Conservation (phyloP, 2,329 filamentous ascomycete species). For the Pseudocercospora macadamiae region DNA sequence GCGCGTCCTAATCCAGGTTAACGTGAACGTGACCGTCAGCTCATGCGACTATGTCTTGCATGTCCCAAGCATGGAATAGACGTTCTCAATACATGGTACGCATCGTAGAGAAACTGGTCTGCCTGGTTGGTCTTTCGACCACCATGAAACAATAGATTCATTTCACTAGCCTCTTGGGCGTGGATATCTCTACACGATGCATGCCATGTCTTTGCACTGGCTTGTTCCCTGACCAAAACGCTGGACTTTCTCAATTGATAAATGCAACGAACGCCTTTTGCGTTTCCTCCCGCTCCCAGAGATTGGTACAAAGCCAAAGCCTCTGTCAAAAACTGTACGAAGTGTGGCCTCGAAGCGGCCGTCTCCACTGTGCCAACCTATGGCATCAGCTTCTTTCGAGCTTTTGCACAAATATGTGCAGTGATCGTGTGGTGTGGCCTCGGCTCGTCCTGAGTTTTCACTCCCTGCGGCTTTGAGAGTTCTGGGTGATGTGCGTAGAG, state of each 20-base stretch:
- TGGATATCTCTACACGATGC: conserved; percentile 4
- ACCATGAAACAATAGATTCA: conserved; percentile 2
- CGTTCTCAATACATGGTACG: background rate
- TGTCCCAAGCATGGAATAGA: background rate
- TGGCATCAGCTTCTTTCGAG: no score
- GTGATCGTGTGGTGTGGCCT: no score
- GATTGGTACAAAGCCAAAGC: conserved; percentile 1
- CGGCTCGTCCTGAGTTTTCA: no score
- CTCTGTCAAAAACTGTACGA: conserved; percentile 1
- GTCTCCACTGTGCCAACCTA: background rate
- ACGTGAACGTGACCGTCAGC: background rate
- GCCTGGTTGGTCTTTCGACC: background rate
- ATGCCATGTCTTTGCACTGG: conserved; percentile 2
- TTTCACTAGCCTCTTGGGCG: conserved; percentile 2
- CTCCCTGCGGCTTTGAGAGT: no score
- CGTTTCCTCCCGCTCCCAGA: background rate
- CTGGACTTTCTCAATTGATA: background rate
- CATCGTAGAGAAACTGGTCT: background rate
- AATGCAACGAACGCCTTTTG: conserved; percentile 7
- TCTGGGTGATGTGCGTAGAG: no score
- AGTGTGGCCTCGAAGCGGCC: background rate
- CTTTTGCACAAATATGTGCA: no score
- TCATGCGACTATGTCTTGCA: background rate
- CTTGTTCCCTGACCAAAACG: conserved; percentile 3
- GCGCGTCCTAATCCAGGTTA: no score